These are phyloP conservation scores for Claviceps pazoutovae DNA, from an alignment of 2,329 filamentous ascomycete species.

Conservation along the genomic window DNA sequence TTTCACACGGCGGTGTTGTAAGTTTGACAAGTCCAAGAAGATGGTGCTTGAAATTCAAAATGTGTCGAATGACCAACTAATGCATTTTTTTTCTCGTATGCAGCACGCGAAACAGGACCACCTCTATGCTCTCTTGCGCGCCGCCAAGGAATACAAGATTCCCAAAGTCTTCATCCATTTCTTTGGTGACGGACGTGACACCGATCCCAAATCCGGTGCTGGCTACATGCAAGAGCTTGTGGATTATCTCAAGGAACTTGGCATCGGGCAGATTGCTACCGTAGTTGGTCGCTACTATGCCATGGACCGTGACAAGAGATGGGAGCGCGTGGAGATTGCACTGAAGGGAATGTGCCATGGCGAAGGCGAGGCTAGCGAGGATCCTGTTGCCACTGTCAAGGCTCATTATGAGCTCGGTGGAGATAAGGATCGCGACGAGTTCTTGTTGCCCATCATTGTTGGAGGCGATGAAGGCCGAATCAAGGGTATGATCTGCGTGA, in stretches of 20 bases:
- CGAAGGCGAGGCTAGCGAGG: constrained; percentile 72
- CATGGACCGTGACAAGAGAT: constrained; percentile 99
- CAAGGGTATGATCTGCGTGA: constrained; percentile 43
- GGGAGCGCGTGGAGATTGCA: constrained; percentile 85
- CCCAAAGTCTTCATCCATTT: constrained; percentile 97
- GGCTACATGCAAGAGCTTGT: constrained; percentile 81
- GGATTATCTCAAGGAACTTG: constrained; percentile 68
- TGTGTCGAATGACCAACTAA: neutral
- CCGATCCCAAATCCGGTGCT: constrained; percentile 85
- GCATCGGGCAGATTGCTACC: constrained; percentile 76
- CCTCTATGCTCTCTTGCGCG: constrained; percentile 71
- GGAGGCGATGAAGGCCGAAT: constrained; percentile 76
- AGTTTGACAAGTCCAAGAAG: constrained; percentile 13
- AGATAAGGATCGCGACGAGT: constrained; percentile 74
- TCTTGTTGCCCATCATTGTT: constrained; percentile 93
- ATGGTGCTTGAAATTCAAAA: constrained; percentile 15
- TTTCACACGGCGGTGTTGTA: constrained; percentile 88
- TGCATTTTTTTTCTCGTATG: neutral
- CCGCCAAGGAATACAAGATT: constrained; percentile 77
- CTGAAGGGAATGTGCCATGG: constrained; percentile 76
- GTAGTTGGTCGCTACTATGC: constrained; percentile 93
- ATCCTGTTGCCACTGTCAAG: constrained; percentile 77
- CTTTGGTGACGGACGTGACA: constrained; percentile 95
- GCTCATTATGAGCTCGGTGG: constrained; percentile 68
- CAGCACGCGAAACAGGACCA: constrained; percentile 91